A percentile compares a stretch with the other conserved stretches of the same genome.
phyloP scores from a whole-genome alignment of 208 protist species.

The Trypanosoma caninum region DNA sequence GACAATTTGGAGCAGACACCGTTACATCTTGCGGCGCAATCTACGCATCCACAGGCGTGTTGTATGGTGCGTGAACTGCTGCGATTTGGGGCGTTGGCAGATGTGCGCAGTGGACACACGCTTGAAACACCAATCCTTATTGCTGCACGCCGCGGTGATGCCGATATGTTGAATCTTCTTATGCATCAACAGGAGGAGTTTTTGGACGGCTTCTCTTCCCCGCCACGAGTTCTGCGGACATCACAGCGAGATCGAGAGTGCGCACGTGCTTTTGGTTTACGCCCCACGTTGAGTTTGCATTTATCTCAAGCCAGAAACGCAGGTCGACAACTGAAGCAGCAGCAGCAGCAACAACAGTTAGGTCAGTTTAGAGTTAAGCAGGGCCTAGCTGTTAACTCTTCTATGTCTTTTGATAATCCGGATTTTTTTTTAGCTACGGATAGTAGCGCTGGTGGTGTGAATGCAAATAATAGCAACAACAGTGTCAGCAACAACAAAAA shows the following conservation, averaged over 20 bases:
- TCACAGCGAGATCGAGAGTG: background rate
- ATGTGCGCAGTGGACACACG: conserved; percentile 49
- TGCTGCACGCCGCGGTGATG: conserved; percentile 33
- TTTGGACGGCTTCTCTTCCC: background rate
- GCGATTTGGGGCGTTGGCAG: conserved; percentile 33
- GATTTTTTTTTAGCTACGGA: too few relatives aligned
- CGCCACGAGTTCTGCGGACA: background rate
- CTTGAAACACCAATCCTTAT: conserved; percentile 64
- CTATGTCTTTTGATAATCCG: too few relatives aligned
- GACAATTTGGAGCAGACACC: conserved; percentile 64
- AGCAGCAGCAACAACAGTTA: background rate
- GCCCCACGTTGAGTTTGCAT: too few relatives aligned
- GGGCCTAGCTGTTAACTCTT: too few relatives aligned
- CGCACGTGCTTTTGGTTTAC: too few relatives aligned
- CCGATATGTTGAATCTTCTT: conserved; percentile 18
- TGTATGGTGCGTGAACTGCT: conserved; percentile 47
- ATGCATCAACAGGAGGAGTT: conserved; percentile 20
- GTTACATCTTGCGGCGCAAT: conserved; percentile 39
- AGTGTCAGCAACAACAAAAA: background rate
- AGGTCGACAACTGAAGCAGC: background rate
- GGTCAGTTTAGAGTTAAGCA: too few relatives aligned
- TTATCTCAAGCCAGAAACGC: background rate
- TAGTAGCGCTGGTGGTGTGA: background rate
- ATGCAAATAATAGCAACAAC: background rate
- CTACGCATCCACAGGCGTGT: conserved; percentile 6